Evolutionary conservation across 176 grass and related monocot genomes (phyloP).

Genomic region (Chloris gayana): DNA sequence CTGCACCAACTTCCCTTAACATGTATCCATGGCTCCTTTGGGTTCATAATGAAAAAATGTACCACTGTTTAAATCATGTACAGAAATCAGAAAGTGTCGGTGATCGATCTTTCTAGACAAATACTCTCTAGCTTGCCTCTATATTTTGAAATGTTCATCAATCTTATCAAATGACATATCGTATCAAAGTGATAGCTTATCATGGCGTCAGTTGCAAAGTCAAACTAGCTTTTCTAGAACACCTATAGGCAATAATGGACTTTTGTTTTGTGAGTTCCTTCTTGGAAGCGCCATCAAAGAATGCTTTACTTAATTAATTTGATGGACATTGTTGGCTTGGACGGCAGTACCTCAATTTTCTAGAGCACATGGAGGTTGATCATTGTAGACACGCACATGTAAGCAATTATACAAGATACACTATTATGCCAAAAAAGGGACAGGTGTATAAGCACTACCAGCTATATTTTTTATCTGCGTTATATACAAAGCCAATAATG

Average conservation of each 20-base stretch:
- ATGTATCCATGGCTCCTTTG: not conserved
- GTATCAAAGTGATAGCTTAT: constrained; percentile 1
- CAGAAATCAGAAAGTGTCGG: too few relatives aligned
- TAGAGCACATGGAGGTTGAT: not conserved
- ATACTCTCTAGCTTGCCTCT: not conserved
- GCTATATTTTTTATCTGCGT: not conserved
- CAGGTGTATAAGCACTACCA: not conserved
- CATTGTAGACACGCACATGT: not conserved
- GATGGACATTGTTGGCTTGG: constrained; percentile 2
- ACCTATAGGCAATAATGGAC: not conserved
- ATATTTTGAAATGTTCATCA: not conserved
- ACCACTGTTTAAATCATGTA: too few relatives aligned
- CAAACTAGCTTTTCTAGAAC: not conserved
- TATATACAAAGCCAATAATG: not conserved
- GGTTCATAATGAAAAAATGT: too few relatives aligned
- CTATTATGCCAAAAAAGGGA: not conserved
- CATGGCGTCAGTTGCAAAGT: not conserved
- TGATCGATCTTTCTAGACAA: too few relatives aligned
- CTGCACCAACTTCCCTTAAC: not conserved
- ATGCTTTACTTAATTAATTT: not conserved
- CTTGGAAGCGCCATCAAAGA: not conserved
- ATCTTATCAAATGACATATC: constrained; percentile 9
- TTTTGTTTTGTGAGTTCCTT: not conserved
- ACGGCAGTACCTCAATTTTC: not conserved
- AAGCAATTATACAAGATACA: not conserved